Evolutionary conservation across 805 yeast species (phyloP).

Genomic region (Saturnispora silvae): DNA sequence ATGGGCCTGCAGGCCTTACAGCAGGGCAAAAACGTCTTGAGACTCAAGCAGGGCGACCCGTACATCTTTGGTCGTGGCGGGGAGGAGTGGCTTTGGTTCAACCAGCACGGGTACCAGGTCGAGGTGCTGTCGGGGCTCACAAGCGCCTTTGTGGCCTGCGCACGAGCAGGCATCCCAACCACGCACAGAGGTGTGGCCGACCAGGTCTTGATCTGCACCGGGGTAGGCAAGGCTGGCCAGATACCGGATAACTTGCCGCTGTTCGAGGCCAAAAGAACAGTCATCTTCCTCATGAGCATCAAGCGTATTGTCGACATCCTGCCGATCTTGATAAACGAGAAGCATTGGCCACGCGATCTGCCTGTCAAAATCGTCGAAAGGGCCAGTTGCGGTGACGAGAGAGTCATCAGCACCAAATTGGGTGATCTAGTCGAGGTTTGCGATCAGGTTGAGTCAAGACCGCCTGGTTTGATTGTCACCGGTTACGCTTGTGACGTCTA

Average conservation of each 20-base stretch:
- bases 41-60: slow-evolving; percentile 95
- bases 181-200: slow-evolving; percentile 90
- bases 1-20: slow-evolving; percentile 57
- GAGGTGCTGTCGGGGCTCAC: slow-evolving; percentile 79
- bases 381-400: slow-evolving; percentile 88
- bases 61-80: slow-evolving; percentile 95
- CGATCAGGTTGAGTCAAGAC: slow-evolving; percentile 71
- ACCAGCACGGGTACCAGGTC: slow-evolving; percentile 58
- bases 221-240: slow-evolving; percentile 84
- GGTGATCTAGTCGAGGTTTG: slow-evolving; percentile 61
- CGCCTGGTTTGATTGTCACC: slow-evolving; percentile 81
- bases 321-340: slow-evolving; percentile 32
- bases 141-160: slow-evolving; percentile 83
- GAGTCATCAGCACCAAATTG: slow-evolving; percentile 68
- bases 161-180: slow-evolving; percentile 73
- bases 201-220: slow-evolving; percentile 87
- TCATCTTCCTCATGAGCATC: slow-evolving; percentile 81
- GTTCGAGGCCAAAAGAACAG: slow-evolving; percentile 62
- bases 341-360: slow-evolving; percentile 55
- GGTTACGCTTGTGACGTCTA: slow-evolving; percentile 58
- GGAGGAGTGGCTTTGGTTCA: slow-evolving; percentile 71
- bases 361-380: slow-evolving; percentile 86
- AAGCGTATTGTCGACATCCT: slow-evolving; percentile 59
- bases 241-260: slow-evolving; percentile 64
- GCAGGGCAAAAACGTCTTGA: slow-evolving; percentile 67